Base-by-base conservation (phyloP, 2,329 filamentous ascomycete species). In the Alternaria gaisen region DNA sequence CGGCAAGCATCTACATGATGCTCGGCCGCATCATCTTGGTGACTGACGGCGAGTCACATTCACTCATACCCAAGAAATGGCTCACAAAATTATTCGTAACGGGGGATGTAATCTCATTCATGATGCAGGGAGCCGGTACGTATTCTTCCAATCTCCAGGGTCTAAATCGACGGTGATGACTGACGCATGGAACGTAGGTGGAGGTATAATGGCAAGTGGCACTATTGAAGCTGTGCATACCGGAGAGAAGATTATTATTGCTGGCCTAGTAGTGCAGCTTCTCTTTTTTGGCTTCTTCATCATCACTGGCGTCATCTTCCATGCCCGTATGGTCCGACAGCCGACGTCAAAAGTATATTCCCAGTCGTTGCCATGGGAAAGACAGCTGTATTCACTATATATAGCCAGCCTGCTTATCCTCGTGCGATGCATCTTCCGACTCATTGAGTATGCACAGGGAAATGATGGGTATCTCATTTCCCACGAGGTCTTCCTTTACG, bases 1-100 rank as follows among this genome's bases (percentile, higher is more conserved):
- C 83, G n/a, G 83, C 83, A 5, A 76, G 74, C 1, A 79, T 84
- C 28, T 84, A 84, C 67, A 84, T 84, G 80, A 72, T 77, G n/a
- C 76, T 84, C 4, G 81, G 80, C 3, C 80, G 82, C 1, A 72
- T 84, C 50, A 81, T 84, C 32, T 65, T 77, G 12, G 61, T 75
- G 43, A 69, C 79, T 10, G 66, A 79, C 14, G 81, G 71, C 24
- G 81, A 82, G 32, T 44, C 72, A 4, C 68, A 76, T 44, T 77
- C 80, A 5, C 56, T 83, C 26, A 77, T 84, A 48, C 68, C 72
- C 0, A 64, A 75, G 14, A 60, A 47, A 12, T 79, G 79, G 71
- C 62, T 84, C 12, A 83, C 82, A 1, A 80, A 79, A 59, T 72
- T 79, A 3, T 84, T 83, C 59, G 82, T 84, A 5, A 61, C 63